A percentile compares a stretch with the other conserved stretches of the same genome.
These are phyloP conservation scores for Dryas integrifolia DNA, from an alignment of 331 rosid species.

Conservation along the genomic window DNA sequence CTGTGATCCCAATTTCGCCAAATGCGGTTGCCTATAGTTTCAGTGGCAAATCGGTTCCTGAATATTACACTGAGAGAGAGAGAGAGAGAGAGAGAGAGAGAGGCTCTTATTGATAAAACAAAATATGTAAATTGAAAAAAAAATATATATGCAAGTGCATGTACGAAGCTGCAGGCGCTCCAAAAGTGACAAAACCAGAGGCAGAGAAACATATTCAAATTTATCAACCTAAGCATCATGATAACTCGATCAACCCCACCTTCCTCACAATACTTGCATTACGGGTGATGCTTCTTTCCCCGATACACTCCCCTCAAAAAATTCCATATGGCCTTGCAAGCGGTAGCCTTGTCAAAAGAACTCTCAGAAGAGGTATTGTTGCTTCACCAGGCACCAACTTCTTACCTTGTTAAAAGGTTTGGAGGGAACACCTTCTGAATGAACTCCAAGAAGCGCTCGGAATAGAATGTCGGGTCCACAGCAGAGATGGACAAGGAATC, in stretches of 20 bases:
- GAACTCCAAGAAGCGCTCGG: conserved; percentile 85
- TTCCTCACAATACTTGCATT: neutral
- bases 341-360: conserved; percentile 21
- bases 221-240: neutral
- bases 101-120: neutral
- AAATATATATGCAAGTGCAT: neutral
- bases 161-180: neutral
- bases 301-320: neutral
- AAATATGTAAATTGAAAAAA: neutral
- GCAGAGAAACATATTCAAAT: neutral
- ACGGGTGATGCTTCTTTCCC: neutral
- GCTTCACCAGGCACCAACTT: conserved; percentile 19
- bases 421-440: conserved; percentile 82
- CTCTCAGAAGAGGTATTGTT: neutral
- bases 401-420: conserved; percentile 36
- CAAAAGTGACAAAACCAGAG: neutral
- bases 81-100: too few relatives aligned
- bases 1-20: neutral
- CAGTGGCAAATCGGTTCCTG: too few relatives aligned
- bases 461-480: conserved; percentile 89
- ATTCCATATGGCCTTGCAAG: conserved; percentile 19
- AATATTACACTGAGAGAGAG: too few relatives aligned
- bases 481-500: conserved; percentile 92
- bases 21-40: neutral
- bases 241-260: neutral